These are phyloP conservation scores for Globisporangium ultimum DNA, from an alignment of 352 stramenopile species.

Conservation along the genomic window DNA sequence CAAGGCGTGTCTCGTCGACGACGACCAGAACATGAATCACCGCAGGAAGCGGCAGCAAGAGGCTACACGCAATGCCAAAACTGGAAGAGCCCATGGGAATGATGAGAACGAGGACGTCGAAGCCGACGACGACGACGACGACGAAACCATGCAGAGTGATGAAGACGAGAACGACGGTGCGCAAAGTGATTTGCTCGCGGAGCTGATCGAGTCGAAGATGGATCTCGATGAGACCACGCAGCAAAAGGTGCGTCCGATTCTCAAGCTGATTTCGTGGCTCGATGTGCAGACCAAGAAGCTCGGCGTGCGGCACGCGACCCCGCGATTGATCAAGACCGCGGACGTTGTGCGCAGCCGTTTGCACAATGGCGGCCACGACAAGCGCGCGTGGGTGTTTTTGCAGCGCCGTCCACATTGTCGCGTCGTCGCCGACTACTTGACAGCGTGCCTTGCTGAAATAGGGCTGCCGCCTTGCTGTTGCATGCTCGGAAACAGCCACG, in stretches of 20 bases:
- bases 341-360: constrained; percentile 49
- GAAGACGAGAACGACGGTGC: not conserved
- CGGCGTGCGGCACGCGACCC: constrained; percentile 34
- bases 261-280: constrained; percentile 59
- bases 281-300: constrained; percentile 25
- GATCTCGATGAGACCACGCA: constrained; percentile 35
- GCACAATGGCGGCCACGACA: constrained; percentile 20
- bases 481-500: constrained; percentile 72
- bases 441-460: constrained; percentile 35
- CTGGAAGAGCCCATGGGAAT: constrained; percentile 1
- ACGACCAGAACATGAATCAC: constrained; percentile 61
- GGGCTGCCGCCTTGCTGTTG: constrained; percentile 55
- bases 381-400: constrained; percentile 68
- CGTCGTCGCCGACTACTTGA: constrained; percentile 78
- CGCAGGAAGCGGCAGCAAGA: constrained; percentile 26
- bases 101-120: constrained; percentile 32
- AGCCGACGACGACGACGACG: constrained; percentile 10
- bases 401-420: constrained; percentile 63
- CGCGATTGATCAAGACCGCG: constrained; percentile 54
- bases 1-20: constrained; percentile 61
- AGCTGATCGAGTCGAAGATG: constrained; percentile 23
- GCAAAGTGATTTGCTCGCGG: not conserved
- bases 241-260: constrained; percentile 42
- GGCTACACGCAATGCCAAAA: constrained; percentile 1
- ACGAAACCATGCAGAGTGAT: constrained; percentile 15